Evolutionary conservation across 148 eudicot species (phyloP), one percentile per base, ranked within the genome.

Genomic region (Silene latifolia): DNA sequence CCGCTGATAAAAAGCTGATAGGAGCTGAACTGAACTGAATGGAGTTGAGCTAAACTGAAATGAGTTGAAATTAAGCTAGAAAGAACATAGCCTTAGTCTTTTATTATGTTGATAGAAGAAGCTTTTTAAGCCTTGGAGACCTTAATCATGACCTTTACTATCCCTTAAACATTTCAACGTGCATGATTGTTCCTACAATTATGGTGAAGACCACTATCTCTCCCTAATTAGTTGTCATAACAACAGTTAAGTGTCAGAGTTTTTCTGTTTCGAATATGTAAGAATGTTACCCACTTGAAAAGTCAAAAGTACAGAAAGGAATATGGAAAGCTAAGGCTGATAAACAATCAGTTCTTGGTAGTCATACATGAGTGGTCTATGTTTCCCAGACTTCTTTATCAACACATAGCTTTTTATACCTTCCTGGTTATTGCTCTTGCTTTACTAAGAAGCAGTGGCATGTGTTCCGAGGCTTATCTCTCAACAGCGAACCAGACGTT

Each of bases 61-160:
- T 27, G 29, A 27, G 29, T 27, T 27, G 29, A 27, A 3, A 27
- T 27, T 27, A 27, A 27, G 29, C 3, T 3, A 27, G 29, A 27
- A 27, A 27, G 29, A 27, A 27, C 29, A 27, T 27, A 3, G 29
- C 29, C 29, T 27, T 27, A 48, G 54, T 48, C 44, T 39, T 39
- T 39, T 39, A 39, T 39, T 39, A 39, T 39, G 9, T 39, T 39
- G 0, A 39, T 39, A 39, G 44, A 77, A 78, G 74, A 60, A 44
- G 65, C 72, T 83, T 35, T 82, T 82, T 74, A 78, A 80, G 75
- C 63, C 78, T 75, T 75, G 73, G 75, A 56, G 77, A 82, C 79
- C 74, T 25, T n/a, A 75, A 78, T 80, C 83, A 74, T 82, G 83
- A 74, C 79, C 77, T 76, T 76, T 46, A 54, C 74, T 75, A 85